Base-by-base conservation (phyloP, 2,329 filamentous ascomycete species). In the Pseudogymnoascus sp. region DNA sequence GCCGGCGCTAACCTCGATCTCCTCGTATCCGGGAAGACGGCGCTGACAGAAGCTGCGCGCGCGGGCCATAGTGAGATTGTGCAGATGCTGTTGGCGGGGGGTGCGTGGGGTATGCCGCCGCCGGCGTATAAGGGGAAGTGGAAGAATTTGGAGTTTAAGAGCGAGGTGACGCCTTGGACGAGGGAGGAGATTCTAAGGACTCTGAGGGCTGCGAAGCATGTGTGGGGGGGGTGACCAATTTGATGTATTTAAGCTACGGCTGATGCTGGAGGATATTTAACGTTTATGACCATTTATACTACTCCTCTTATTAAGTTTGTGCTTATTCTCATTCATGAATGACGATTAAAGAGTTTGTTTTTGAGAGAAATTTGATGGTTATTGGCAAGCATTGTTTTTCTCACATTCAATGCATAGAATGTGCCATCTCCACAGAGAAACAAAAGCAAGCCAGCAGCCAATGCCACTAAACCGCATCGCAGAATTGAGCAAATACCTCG, bases 401-500 rank as follows among this genome's bases (percentile, higher is more conserved):
- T 51, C 14, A 51, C 1, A n/a, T 14, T 26, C 2, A 8, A 47
- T 26, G 6, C 42, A 26, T n/a, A 14, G 23, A 29, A 29, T 10
- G 14, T 51, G 12, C 23, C 7, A 5, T 16, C 14, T 16, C 26
- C 5, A 23, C 12, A 6, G 26, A 31, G 26, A 34, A 12, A 34
- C 31, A 7, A 31, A 31, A 54, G 26, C 23, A 31, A 5, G 26
- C 7, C 29, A 31, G 29, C 47, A 34, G 8, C 47, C 34, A 12
- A 6, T n/a, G 29, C 5, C n/a, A 57, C 16, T 18, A 23, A 11
- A 11, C 23, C 2, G n/a, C 7, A 31, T 34, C 29, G 10, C 34
- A 45, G 34, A 23, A 16, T n/a, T 12, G 29, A 36, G n/a, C 8
- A n/a, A 69, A 42, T 68, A 82, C 80, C 76, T 90, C 88, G 69